These are phyloP conservation scores for Royoungia palumana DNA, from an alignment of 768 basidiomycete genomes.

Conservation along the genomic window DNA sequence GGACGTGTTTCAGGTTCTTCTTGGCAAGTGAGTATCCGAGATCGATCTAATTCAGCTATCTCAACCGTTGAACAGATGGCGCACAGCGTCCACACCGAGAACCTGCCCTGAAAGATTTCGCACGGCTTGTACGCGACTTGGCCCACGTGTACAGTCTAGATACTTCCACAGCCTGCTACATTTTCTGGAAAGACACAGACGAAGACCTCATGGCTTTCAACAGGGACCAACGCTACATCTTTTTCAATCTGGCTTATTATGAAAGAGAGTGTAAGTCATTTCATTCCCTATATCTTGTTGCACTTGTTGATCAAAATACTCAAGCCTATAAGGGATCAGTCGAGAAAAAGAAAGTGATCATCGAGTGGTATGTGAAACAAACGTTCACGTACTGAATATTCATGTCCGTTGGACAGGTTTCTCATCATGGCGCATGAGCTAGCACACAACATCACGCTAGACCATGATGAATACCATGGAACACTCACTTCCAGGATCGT, in stretches of 20 bases:
- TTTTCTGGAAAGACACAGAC: conserved; percentile 18
- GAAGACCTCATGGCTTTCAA: conserved; percentile 20
- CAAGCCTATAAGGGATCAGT: background rate
- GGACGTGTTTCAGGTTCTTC: conserved; percentile 6
- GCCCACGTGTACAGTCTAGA: background rate
- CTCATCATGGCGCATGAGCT: conserved; percentile 30
- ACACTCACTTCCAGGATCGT: conserved; percentile 15
- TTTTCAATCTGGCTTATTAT: conserved; percentile 15
- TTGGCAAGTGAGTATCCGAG: conserved; percentile 9
- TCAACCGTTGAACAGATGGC: background rate
- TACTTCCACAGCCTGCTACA: conserved; percentile 1
- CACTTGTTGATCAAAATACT: background rate
- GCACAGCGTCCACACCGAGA: background rate
- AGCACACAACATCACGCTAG: conserved; percentile 21
- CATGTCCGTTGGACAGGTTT: conserved; percentile 14
- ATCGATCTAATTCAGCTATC: background rate
- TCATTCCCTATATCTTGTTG: background rate
- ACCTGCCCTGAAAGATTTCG: conserved; percentile 2
- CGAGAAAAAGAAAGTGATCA: conserved; percentile 4
- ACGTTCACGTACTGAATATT: background rate
- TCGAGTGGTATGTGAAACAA: conserved; percentile 10
- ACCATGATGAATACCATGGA: conserved; percentile 28
- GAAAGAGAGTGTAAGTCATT: conserved; percentile 3
- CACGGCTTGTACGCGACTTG: conserved; percentile 1
- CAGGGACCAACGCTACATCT: conserved; percentile 10